These are phyloP conservation scores for Stachybotrys elegans DNA, from an alignment of 2,329 filamentous ascomycete species.

Conservation along the genomic window DNA sequence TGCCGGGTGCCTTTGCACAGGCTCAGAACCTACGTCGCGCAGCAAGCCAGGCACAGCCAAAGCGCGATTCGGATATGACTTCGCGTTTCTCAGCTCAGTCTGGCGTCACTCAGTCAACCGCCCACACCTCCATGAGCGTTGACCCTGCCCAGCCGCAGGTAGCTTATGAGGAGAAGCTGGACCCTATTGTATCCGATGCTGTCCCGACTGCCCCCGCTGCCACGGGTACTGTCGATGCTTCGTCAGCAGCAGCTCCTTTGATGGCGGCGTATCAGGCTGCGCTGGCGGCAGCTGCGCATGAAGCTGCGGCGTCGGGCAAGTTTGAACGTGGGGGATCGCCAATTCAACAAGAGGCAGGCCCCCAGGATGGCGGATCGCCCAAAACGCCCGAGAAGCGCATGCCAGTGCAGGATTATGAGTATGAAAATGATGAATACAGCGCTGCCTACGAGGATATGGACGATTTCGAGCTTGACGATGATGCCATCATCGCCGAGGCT, in stretches of 20 bases:
- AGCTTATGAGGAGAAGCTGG: conserved; percentile 4
- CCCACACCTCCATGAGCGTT: conserved; percentile 45
- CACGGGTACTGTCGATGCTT: too few relatives aligned
- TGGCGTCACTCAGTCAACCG: conserved; percentile 41
- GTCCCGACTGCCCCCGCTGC: conserved; percentile 7
- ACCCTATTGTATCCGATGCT: conserved; percentile 7
- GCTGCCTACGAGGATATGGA: conserved; percentile 58
- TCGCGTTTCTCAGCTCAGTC: conserved; percentile 40
- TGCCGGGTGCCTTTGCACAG: conserved; percentile 52
- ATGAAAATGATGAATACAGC: conserved; percentile 51
- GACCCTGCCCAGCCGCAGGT: conserved; percentile 11
- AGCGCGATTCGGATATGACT: conserved; percentile 41
- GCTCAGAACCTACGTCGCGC: conserved; percentile 42
- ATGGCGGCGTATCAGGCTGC: conserved; percentile 74
- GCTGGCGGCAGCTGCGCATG: conserved; percentile 73
- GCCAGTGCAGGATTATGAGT: conserved; percentile 23
- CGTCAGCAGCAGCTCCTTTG: conserved; percentile 11
- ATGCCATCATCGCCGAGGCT: conserved; percentile 88
- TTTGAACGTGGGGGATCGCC: conserved; percentile 59
- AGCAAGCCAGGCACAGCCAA: conserved; percentile 21
- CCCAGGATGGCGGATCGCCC: conserved; percentile 10
- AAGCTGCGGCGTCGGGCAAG: conserved; percentile 70
- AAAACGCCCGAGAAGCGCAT: conserved; percentile 7
- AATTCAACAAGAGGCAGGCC: conserved; percentile 18
- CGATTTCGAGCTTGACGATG: conserved; percentile 70